phyloP scores from a whole-genome alignment of 257 asterid species.

The Pogostemon cablin region DNA sequence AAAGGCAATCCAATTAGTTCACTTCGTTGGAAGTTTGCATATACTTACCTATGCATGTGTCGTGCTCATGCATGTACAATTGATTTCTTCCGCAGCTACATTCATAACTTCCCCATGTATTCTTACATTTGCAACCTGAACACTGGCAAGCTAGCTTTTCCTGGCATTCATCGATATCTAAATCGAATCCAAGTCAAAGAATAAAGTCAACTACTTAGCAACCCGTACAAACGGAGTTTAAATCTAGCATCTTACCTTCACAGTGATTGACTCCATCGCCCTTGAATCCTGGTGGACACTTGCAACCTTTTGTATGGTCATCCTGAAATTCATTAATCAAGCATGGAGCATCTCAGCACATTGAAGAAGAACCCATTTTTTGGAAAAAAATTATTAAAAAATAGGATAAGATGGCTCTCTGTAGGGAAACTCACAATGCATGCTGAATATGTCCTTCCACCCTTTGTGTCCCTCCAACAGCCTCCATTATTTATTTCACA shows the following conservation, averaged over 20 bases:
- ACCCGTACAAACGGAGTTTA: conserved; percentile 1
- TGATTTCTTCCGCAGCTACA: conserved; percentile 74
- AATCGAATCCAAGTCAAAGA: conserved; percentile 21
- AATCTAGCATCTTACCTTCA: conserved; percentile 59
- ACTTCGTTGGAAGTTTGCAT: neutral
- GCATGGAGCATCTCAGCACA: conserved; percentile 8
- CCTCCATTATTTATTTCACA: conserved; percentile 89
- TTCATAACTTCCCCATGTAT: conserved; percentile 88
- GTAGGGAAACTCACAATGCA: conserved; percentile 66
- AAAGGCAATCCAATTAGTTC: neutral
- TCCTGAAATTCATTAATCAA: conserved; percentile 49
- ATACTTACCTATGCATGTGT: conserved; percentile 76
- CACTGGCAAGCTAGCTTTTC: conserved; percentile 83
- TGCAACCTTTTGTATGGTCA: conserved; percentile 77
- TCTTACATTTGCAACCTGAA: conserved; percentile 80
- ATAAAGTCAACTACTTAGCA: conserved; percentile 26
- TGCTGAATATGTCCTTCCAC: conserved; percentile 82
- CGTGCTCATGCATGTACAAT: conserved; percentile 82
- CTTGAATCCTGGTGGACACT: conserved; percentile 90
- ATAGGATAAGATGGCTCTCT: neutral
- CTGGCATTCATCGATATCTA: conserved; percentile 90
- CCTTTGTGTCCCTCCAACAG: conserved; percentile 80
- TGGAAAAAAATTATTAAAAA: neutral
- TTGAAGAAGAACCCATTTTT: neutral
- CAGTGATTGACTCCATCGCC: conserved; percentile 88